These are phyloP conservation scores for Arthrobotrys iridis DNA, from an alignment of 2,329 filamentous ascomycete species.

Conservation along the genomic window DNA sequence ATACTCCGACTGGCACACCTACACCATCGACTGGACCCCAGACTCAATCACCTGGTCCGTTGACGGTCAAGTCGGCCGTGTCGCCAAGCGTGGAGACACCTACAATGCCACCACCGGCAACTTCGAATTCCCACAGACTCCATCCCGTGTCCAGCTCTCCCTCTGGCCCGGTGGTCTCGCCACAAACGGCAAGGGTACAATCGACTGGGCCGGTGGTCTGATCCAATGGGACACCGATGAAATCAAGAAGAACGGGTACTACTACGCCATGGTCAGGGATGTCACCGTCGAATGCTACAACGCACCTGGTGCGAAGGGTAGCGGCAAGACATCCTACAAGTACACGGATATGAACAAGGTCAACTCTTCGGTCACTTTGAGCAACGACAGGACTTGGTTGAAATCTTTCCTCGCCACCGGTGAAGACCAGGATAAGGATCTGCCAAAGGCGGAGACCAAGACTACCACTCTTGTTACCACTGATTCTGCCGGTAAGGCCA, in stretches of 20 bases:
- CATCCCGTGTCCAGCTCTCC: constrained; percentile 88
- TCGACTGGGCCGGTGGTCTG: constrained; percentile 88
- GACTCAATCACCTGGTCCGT: constrained; percentile 87
- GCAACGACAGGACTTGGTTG: constrained; percentile 77
- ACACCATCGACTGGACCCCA: constrained; percentile 91
- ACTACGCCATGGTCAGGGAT: constrained; percentile 81
- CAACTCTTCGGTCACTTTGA: constrained; percentile 80
- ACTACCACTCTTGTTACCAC: constrained; percentile 47
- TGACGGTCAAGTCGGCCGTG: constrained; percentile 80
- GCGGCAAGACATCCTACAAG: constrained; percentile 73
- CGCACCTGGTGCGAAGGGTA: constrained; percentile 75
- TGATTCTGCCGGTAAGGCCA: constrained; percentile 54
- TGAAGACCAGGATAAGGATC: constrained; percentile 72
- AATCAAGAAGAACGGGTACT: constrained; percentile 86
- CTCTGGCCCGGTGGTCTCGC: constrained; percentile 91
- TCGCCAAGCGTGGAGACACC: constrained; percentile 78
- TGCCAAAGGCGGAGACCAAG: constrained; percentile 61
- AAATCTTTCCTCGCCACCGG: constrained; percentile 84
- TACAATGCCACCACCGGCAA: constrained; percentile 85
- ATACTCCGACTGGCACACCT: constrained; percentile 82
- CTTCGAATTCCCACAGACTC: constrained; percentile 91
- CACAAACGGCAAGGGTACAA: constrained; percentile 82
- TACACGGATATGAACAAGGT: constrained; percentile 74
- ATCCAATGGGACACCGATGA: constrained; percentile 87
- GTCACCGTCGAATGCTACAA: constrained; percentile 89